These are phyloP conservation scores for Candida sp. DNA, from an alignment of 1,139 yeast species.

Conservation along the genomic window DNA sequence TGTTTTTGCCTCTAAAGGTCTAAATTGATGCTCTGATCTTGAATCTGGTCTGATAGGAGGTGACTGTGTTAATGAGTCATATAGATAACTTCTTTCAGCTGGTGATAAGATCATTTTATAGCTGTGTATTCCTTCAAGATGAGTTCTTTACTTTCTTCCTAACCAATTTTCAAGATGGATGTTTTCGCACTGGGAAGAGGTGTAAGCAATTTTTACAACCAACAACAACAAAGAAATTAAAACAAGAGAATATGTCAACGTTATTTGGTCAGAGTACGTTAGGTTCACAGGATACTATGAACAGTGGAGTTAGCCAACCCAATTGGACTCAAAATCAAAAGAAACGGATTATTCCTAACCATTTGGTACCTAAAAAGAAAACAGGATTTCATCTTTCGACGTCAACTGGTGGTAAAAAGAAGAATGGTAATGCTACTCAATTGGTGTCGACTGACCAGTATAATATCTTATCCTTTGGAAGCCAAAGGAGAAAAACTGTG, in stretches of 20 bases:
- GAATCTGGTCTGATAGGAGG: slow-evolving; percentile 86
- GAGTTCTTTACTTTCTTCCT: neutral
- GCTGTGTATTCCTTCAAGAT: neutral
- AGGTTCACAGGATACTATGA: slow-evolving; percentile 4
- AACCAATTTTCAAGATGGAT: neutral
- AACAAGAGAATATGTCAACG: slow-evolving; percentile 5
- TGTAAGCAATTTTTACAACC: no score
- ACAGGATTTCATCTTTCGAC: slow-evolving; percentile 38
- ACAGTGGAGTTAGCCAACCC: slow-evolving; percentile 20
- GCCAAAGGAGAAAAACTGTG: slow-evolving; percentile 15
- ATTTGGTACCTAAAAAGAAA: slow-evolving; percentile 42
- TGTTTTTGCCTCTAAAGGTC: slow-evolving; percentile 83
- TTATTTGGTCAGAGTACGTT: slow-evolving; percentile 7
- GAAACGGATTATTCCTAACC: slow-evolving; percentile 59
- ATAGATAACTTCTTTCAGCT: slow-evolving; percentile 79
- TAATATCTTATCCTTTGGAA: slow-evolving; percentile 39
- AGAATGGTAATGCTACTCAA: slow-evolving; percentile 9
- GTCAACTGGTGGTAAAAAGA: slow-evolving; percentile 17
- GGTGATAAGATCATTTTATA: slow-evolving; percentile 62
- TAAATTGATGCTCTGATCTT: slow-evolving; percentile 64
- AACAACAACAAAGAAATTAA: no score
- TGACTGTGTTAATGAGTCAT: slow-evolving; percentile 60
- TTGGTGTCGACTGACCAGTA: slow-evolving; percentile 21
- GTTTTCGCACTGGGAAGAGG: no score
- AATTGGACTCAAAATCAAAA: slow-evolving; percentile 55